Conservation (phyloP, 1,284 basidiomycete genomes). For the Marasmius tenuissimus region DNA sequence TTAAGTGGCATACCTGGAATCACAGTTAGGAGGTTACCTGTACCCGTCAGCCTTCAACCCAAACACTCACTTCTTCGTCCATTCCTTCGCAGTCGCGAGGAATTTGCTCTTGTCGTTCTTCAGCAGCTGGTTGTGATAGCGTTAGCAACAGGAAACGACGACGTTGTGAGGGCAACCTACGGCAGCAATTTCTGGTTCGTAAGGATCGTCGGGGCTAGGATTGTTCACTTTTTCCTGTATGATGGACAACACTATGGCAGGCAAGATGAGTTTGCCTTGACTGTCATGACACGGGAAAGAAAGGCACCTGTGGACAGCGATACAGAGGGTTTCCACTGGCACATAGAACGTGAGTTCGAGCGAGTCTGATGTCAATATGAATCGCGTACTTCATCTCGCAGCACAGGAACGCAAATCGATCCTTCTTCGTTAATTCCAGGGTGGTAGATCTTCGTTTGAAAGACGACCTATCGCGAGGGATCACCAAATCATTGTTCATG, state of each 20-base stretch:
- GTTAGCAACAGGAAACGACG: conserved; percentile 6
- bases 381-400: conserved; percentile 73
- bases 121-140: conserved; percentile 47
- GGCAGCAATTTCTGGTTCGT: conserved; percentile 81
- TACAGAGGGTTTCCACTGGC: conserved; percentile 88
- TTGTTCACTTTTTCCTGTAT: conserved; percentile 87
- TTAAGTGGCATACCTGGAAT: conserved; percentile 2
- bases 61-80: conserved; percentile 71
- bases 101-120: conserved; percentile 76
- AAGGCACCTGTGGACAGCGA: conserved; percentile 69
- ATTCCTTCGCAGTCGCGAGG: conserved; percentile 71
- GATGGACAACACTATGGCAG: conserved; percentile 63
- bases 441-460: conserved; percentile 89
- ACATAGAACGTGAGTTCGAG: conserved; percentile 1
- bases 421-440: conserved; percentile 93
- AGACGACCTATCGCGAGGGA: conserved; percentile 61
- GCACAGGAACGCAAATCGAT: conserved; percentile 76
- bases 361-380: conserved; percentile 10
- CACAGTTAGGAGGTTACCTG: too few species aligned
- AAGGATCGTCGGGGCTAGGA: conserved; percentile 88
- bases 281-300: background rate
- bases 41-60: too few species aligned
- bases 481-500: background rate
- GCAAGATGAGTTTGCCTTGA: background rate
- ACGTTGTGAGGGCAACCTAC: conserved; percentile 38